Percentiles rank a stretch among this genome's conserved stretches.
phyloP scores from a whole-genome alignment of 768 basidiomycete genomes.

The Polyporus arcularius region DNA sequence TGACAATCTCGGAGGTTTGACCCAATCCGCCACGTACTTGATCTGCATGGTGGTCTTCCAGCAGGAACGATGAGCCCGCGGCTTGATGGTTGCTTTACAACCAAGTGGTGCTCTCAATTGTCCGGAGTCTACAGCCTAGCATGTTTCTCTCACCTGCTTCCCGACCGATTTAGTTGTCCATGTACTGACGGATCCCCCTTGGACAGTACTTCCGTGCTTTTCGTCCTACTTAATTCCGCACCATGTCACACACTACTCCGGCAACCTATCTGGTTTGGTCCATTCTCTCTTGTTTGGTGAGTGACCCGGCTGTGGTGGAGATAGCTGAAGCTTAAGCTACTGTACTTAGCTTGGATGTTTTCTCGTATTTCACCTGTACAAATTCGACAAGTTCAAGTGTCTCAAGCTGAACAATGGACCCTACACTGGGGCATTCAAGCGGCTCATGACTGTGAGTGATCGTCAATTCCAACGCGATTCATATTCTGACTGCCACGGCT shows the following conservation, averaged over 20 bases:
- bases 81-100: too few species aligned
- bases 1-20: too few species aligned
- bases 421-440: conserved; percentile 75
- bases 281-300: conserved; percentile 51
- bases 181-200: neutral
- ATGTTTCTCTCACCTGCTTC: neutral
- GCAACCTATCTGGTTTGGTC: conserved; percentile 66
- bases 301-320: conserved; percentile 23
- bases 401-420: conserved; percentile 69
- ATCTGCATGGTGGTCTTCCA: too few species aligned
- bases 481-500: neutral
- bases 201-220: conserved; percentile 6
- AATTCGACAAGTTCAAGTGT: conserved; percentile 78
- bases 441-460: conserved; percentile 76
- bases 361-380: conserved; percentile 74
- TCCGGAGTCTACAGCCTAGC: too few species aligned
- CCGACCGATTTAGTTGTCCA: neutral
- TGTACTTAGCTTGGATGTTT: conserved; percentile 55
- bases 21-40: too few species aligned
- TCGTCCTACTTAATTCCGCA: conserved; percentile 3
- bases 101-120: too few species aligned
- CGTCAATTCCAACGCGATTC: neutral
- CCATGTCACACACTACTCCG: conserved; percentile 67
- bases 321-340: neutral
- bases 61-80: too few species aligned